Evolutionary conservation across 768 basidiomycete genomes (phyloP), one percentile per base, ranked within the genome.

Genomic region (Boletellus sp.): DNA sequence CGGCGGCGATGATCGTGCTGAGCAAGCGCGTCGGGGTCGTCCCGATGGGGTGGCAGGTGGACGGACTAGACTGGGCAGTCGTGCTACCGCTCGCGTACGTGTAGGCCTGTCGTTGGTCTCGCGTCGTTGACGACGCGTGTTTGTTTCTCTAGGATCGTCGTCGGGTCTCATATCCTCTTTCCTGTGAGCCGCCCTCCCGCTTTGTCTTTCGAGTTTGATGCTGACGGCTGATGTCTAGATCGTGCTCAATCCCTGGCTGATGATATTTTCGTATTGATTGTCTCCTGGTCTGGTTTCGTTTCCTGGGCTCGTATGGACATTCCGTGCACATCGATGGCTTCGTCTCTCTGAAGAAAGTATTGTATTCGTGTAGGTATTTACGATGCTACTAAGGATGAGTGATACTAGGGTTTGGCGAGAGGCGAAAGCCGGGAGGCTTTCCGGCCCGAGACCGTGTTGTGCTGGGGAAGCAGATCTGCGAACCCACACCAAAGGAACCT

Each of bases 221-320:
- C 2, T 42, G 72, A 74, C 53, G 34, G 42, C 24, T 17, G 9
- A 32, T 19, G 26, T 24, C 9, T 17, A 86, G 77, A 85, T 94
- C 53, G 84, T 90, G 19, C 77, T 94, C 44, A 94, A 94, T 59
- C 91, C 90, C 0, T 90, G 86, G 85, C 72, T 92, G 46, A 89
- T 90, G 85, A 86, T 90, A 48, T 92, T 92, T 69, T 84, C 83
- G 0, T 80, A 78, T 28, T 67, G 51, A 65, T 43, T 3, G n/a
- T n/a, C n/a, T n/a, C n/a, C n/a, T n/a, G n/a, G n/a, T n/a, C n/a
- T n/a, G n/a, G n/a, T n/a, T n/a, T n/a, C n/a, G n/a, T n/a, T n/a
- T n/a, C n/a, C n/a, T n/a, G n/a, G n/a, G n/a, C n/a, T n/a, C n/a
- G n/a, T n/a, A n/a, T n/a, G n/a, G n/a, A n/a, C n/a, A n/a, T n/a